phyloP scores from a whole-genome alignment of 192 early-diverging fungal species.

The Coemansia sp. region DNA sequence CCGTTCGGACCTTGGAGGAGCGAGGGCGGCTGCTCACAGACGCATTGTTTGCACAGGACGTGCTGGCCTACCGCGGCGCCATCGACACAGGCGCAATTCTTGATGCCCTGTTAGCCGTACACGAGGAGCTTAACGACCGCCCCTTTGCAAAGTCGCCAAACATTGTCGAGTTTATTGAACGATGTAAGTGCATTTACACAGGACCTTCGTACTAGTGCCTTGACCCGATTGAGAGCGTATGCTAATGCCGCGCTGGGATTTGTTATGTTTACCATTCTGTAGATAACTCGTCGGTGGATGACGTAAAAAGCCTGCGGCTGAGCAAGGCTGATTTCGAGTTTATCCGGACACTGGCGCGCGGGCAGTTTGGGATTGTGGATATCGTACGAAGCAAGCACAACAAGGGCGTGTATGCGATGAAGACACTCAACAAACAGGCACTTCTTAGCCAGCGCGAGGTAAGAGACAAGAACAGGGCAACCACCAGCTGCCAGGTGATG shows the following conservation, averaged over 20 bases:
- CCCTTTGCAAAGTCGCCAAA: conserved; percentile 39
- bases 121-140: conserved; percentile 46
- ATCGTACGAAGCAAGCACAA: conserved; percentile 74
- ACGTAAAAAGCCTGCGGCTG: conserved; percentile 33
- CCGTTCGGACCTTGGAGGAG: conserved; percentile 33
- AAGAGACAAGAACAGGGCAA: conserved; percentile 21
- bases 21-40: conserved; percentile 32
- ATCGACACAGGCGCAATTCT: conserved; percentile 46
- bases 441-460: conserved; percentile 73
- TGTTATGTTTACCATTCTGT: not conserved
- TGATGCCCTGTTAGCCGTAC: conserved; percentile 40
- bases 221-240: not conserved
- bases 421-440: conserved; percentile 70
- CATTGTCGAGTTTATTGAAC: conserved; percentile 45
- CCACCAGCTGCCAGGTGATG: not conserved
- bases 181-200: conserved; percentile 50
- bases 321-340: conserved; percentile 49
- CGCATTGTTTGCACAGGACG: conserved; percentile 33
- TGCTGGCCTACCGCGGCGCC: conserved; percentile 49
- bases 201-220: too few species aligned
- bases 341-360: conserved; percentile 48
- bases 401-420: conserved; percentile 78
- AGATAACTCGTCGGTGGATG: conserved; percentile 34
- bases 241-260: not conserved
- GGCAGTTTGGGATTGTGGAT: conserved; percentile 62